phyloP scores from a whole-genome alignment of 73 alveolate genomes.

The Paramecium bursaria region DNA sequence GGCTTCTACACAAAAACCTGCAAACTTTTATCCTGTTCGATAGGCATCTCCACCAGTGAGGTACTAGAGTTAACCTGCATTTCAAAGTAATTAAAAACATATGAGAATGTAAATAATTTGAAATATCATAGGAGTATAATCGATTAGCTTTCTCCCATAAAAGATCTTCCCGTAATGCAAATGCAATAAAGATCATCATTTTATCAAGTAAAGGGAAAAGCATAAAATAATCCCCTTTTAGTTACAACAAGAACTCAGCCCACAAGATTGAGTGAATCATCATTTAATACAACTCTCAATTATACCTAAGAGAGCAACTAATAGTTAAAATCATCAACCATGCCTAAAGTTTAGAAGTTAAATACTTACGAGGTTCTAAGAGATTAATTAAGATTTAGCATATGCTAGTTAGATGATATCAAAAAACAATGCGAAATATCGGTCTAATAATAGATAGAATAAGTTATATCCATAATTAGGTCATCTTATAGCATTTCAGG shows the following conservation, averaged over 20 bases:
- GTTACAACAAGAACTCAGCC: conserved; percentile 18
- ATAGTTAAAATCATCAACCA: not conserved
- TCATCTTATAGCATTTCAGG: not conserved
- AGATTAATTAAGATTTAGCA: conserved; percentile 33
- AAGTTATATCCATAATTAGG: conserved; percentile 14
- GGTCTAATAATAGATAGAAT: conserved; percentile 1
- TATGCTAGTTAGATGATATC: conserved; percentile 45
- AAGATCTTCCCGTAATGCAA: conserved; percentile 2
- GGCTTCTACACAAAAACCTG: conserved; percentile 31
- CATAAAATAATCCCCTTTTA: not conserved
- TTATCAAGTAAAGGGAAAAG: conserved; percentile 38
- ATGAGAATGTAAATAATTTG: conserved; percentile 32
- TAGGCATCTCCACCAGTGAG: conserved; percentile 5
- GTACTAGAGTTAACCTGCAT: not conserved
- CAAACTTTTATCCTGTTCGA: not conserved
- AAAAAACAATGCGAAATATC: conserved; percentile 10
- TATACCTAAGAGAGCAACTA: conserved; percentile 11
- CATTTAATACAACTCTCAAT: conserved; percentile 39
- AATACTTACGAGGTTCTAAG: conserved; percentile 22
- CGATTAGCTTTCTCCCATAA: conserved; percentile 37
- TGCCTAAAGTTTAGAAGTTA: conserved; percentile 11
- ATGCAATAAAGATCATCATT: conserved; percentile 19
- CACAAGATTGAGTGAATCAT: conserved; percentile 17
- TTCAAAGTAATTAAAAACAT: conserved; percentile 7
- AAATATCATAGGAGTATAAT: conserved; percentile 19